Evolutionary conservation across 495 filamentous ascomycete genomes (phyloP).

Genomic region (Chaetomium fimeti): DNA sequence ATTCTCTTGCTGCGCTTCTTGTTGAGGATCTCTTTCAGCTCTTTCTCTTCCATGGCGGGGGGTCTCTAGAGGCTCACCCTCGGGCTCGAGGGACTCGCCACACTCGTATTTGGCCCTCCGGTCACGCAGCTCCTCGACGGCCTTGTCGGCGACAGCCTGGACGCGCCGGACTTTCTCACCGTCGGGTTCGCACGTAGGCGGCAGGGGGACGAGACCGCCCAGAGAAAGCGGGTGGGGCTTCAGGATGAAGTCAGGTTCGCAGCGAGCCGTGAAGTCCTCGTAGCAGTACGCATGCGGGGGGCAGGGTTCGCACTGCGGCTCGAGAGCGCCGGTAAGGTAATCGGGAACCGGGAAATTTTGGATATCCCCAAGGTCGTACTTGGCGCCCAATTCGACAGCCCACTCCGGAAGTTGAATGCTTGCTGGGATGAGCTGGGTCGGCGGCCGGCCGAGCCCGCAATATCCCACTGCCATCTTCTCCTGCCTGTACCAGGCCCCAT

Average conservation of each 20-base stretch:
- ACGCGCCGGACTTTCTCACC: slow-evolving; percentile 86
- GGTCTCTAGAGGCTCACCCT: slow-evolving; percentile 56
- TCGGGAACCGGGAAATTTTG: slow-evolving; percentile 53
- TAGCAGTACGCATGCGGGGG: slow-evolving; percentile 90
- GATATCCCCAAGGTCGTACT: slow-evolving; percentile 41
- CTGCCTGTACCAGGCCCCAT: slow-evolving; percentile 81
- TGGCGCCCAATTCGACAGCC: slow-evolving; percentile 39
- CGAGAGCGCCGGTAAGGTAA: slow-evolving; percentile 62
- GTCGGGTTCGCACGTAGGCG: slow-evolving; percentile 93
- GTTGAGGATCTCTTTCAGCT: slow-evolving; percentile 70
- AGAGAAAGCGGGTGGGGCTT: slow-evolving; percentile 80
- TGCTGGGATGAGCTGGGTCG: slow-evolving; percentile 44
- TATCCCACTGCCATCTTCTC: slow-evolving; percentile 95
- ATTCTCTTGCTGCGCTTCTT: slow-evolving; percentile 74
- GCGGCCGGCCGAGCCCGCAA: slow-evolving; percentile 78
- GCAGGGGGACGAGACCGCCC: slow-evolving; percentile 75
- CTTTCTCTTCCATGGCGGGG: slow-evolving; percentile 71
- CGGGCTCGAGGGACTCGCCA: slow-evolving; percentile 64
- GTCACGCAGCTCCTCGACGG: slow-evolving; percentile 82
- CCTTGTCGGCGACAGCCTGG: slow-evolving; percentile 80
- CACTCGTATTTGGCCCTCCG: slow-evolving; percentile 88
- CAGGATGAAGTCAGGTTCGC: slow-evolving; percentile 83
- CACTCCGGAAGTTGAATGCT: slow-evolving; percentile 48
- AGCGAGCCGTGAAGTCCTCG: slow-evolving; percentile 67
- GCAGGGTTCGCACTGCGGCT: slow-evolving; percentile 88